Evolutionary conservation across 768 basidiomycete species (phyloP).

Genomic region (Holtermanniella nyarrowii): DNA sequence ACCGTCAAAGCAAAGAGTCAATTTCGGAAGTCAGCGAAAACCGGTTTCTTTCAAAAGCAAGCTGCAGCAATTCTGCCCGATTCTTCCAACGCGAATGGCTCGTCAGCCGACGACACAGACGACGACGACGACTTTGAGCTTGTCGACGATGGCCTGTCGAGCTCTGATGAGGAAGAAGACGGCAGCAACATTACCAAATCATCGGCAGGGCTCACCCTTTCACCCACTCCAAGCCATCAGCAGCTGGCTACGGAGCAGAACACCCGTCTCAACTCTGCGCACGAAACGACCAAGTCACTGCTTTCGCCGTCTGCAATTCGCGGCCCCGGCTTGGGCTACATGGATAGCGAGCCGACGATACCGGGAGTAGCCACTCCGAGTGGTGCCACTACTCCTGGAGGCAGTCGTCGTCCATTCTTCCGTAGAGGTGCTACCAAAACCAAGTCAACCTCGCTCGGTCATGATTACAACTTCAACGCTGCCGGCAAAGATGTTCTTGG

Average conservation of each 20-base stretch:
- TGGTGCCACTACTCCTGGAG: slow-evolving; percentile 22
- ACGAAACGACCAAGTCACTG: not conserved
- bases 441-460: not conserved
- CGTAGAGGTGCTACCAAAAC: slow-evolving; percentile 1
- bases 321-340: not conserved
- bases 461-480: slow-evolving; percentile 48
- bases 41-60: not conserved
- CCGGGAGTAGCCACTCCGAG: slow-evolving; percentile 7
- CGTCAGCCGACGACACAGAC: slow-evolving; percentile 42
- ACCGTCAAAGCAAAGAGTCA: slow-evolving; percentile 28
- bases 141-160: slow-evolving; percentile 25
- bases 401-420: slow-evolving; percentile 17
- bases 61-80: slow-evolving; percentile 11
- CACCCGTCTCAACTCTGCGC: not conserved
- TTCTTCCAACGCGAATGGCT: not conserved
- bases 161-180: slow-evolving; percentile 21
- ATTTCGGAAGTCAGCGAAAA: not conserved
- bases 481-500: slow-evolving; percentile 75
- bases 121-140: slow-evolving; percentile 41
- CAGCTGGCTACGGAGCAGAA: not conserved
- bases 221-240: too few relatives aligned
- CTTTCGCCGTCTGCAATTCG: slow-evolving; percentile 6
- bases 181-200: slow-evolving; percentile 15
- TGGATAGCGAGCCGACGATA: not conserved
- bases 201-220: not conserved